phyloP scores from a whole-genome alignment of 768 basidiomycete genomes.

The Saitozyma podzolica region DNA sequence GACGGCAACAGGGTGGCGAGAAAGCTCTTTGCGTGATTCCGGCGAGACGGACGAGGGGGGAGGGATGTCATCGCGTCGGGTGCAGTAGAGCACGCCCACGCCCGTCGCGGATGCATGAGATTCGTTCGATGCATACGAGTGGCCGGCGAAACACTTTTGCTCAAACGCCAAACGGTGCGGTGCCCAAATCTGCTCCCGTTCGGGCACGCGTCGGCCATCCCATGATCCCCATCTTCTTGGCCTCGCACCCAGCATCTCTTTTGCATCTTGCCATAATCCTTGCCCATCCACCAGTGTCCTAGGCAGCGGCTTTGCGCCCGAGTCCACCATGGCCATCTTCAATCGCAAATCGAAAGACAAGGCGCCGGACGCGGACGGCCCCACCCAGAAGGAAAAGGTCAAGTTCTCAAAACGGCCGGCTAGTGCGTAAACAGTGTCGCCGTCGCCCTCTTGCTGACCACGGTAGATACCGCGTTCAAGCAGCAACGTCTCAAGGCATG shows the following conservation, averaged over 20 bases:
- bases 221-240: too few species aligned
- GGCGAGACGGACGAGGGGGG: neutral
- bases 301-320: neutral
- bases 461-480: slow-evolving; percentile 92
- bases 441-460: neutral
- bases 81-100: too few species aligned
- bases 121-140: too few species aligned
- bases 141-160: too few species aligned
- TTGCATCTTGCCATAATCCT: too few species aligned
- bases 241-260: too few species aligned
- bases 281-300: too few species aligned
- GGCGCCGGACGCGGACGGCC: slow-evolving; percentile 31
- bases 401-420: slow-evolving; percentile 53
- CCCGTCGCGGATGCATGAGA: too few species aligned
- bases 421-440: slow-evolving; percentile 35
- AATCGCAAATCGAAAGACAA: slow-evolving; percentile 43
- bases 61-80: too few species aligned
- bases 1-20: slow-evolving; percentile 21
- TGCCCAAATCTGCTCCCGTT: too few species aligned
- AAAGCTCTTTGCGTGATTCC: slow-evolving; percentile 35
- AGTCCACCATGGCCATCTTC: slow-evolving; percentile 49
- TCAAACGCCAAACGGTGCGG: too few species aligned
- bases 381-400: slow-evolving; percentile 50
- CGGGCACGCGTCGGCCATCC: too few species aligned
- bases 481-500: slow-evolving; percentile 99